Evolutionary conservation across 2,329 filamentous ascomycete genomes (phyloP), one percentile per base, ranked within the genome.

Genomic region (Byssoonygena ceratinophila): DNA sequence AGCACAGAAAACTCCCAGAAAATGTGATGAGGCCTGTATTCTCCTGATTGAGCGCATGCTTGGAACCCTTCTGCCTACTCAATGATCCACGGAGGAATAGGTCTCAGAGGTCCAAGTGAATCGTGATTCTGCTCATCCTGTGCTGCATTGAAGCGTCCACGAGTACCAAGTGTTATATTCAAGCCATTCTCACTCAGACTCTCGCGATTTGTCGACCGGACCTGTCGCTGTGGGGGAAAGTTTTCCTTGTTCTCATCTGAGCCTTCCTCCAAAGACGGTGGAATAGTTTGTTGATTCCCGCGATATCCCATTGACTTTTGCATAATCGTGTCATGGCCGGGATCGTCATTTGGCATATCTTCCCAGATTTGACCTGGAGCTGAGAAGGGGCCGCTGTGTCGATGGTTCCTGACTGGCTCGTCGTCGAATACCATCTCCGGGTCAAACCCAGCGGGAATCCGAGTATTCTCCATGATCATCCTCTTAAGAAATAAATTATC

Each of bases 231-330:
- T 7, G 54, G 54, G 8, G 34, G 22, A 23, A 43, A 32, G 18
- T 56, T 56, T 41, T 56, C 54, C 23, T 56, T 56, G 32, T 56
- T 49, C 31, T 51, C 51, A 34, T 51, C 47, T 7, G 48, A 34
- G 16, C 8, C 31, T 5, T 37, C 44, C 3, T 20, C 41, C 4
- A 36, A n/a, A 22, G 22, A n/a, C 16, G 18, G 27, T 40, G 34
- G 37, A 31, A 11, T 34, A 7, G 5, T 2, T 9, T 1, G 9
- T 4, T 39, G 14, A n/a, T 22, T 22, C 6, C 5, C 27, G 20
- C 12, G 9, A 12, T 16, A 16, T 7, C 11, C 18, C 29, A 40
- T 16, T 14, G 31, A 27, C 8, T 14, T 1, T 18, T 40, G 32
- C 16, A 6, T 12, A 20, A 23, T 7, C 6, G 16, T 32, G 9